Percentiles rank a stretch among this genome's conserved stretches.
Conservation (phyloP, 2,329 filamentous ascomycete species). For the Colletotrichum horii region DNA sequence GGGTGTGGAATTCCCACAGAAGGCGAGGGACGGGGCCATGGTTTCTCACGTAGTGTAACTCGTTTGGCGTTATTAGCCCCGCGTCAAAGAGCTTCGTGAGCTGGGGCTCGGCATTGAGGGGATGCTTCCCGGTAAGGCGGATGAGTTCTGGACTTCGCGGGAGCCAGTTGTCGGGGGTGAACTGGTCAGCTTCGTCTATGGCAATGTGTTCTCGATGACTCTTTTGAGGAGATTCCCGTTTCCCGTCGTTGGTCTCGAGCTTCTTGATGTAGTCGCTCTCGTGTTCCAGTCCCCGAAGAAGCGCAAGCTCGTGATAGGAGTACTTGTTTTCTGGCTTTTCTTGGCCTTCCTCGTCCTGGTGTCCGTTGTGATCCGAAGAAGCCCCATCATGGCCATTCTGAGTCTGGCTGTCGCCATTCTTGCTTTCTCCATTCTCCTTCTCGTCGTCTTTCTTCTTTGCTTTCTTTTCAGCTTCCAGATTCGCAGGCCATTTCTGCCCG, state of each 20-base stretch:
- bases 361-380: background rate
- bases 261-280: slow-evolving; percentile 46
- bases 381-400: background rate
- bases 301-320: slow-evolving; percentile 44
- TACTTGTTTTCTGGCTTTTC: slow-evolving; percentile 26
- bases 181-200: slow-evolving; percentile 50
- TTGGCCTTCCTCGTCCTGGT: slow-evolving; percentile 21
- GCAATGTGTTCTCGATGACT: slow-evolving; percentile 23
- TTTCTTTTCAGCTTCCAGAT: slow-evolving; percentile 35
- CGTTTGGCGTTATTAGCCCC: slow-evolving; percentile 55
- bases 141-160: slow-evolving; percentile 51
- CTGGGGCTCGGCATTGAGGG: slow-evolving; percentile 53
- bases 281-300: slow-evolving; percentile 43
- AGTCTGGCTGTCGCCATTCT: background rate
- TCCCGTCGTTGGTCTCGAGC: slow-evolving; percentile 44
- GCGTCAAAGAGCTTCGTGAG: slow-evolving; percentile 47
- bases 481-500: slow-evolving; percentile 52
- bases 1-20: slow-evolving; percentile 52
- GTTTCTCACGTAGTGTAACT: slow-evolving; percentile 57
- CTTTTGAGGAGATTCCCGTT: slow-evolving; percentile 23
- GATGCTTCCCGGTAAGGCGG: slow-evolving; percentile 57
- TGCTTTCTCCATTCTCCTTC: slow-evolving; percentile 17
- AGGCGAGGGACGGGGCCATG: slow-evolving; percentile 57
- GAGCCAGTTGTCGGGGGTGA: slow-evolving; percentile 59
- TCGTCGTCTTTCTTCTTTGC: slow-evolving; percentile 14